Conservation (phyloP, 2,329 filamentous ascomycete species). For the Lasiodiplodia citricola region DNA sequence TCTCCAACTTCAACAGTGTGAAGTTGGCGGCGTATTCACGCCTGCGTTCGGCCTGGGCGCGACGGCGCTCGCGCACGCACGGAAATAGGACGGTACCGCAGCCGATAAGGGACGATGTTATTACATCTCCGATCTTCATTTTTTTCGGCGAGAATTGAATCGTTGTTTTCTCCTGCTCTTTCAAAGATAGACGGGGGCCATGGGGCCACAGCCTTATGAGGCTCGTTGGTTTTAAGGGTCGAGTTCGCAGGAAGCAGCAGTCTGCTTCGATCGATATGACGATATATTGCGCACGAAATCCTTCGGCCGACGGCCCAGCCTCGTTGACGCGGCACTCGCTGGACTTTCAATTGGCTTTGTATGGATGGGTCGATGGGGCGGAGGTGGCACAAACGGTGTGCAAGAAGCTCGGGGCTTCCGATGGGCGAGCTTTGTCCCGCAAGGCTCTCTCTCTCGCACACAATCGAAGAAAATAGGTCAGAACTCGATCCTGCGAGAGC, state of each 20-base stretch:
- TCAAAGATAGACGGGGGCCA: no score
- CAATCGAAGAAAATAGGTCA: no score
- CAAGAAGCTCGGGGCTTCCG: no score
- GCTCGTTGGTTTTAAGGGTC: no score
- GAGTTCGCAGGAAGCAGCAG: no score
- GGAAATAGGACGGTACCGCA: constrained; percentile 12
- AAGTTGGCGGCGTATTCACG: constrained; percentile 23
- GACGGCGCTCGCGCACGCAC: constrained; percentile 1
- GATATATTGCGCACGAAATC: no score
- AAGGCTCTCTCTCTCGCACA: no score
- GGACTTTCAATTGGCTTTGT: background rate
- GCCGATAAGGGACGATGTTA: constrained; percentile 7
- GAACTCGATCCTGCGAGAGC: no score
- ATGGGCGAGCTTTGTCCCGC: no score
- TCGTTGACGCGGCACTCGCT: background rate
- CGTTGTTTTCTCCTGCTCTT: background rate
- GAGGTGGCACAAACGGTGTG: background rate
- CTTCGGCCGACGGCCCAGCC: background rate
- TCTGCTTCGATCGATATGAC: no score
- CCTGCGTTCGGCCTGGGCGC: background rate
- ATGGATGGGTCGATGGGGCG: background rate
- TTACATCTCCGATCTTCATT: background rate
- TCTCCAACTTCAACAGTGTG: background rate
- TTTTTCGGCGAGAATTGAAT: background rate
- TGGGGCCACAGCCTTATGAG: no score